Base-by-base conservation (phyloP, 1,284 basidiomycete genomes). In the Ceratobasidium sp. region DNA sequence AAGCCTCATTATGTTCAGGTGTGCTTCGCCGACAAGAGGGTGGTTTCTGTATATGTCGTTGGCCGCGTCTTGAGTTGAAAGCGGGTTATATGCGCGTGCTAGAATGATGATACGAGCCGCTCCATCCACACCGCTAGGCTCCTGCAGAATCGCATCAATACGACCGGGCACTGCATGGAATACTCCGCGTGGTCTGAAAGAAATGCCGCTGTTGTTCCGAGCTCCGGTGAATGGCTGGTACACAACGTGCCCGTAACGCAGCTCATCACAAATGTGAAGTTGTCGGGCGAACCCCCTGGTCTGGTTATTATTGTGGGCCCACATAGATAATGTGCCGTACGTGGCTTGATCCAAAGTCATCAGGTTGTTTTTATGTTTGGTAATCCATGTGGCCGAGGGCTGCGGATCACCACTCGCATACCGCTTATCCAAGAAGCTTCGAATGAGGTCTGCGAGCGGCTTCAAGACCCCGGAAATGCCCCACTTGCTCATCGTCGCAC, bases 201-300 rank as follows among this genome's bases (percentile, higher is more conserved):
- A 23, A n/a, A 62, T 62, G 20, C 6, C 33, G 59, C 59, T 62
- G 33, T 62, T 40, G 15, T 42, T 42, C 15, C 59, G 1, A 12
- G 59, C 38, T 9, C 40, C 59, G 10, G 33, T 38, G 40, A 62
- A 62, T 13, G 59, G 59, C 59, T 40, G 59, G 40, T 62, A 62
- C 17, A 62, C 33, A 12, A 62, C 59, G 28, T 62, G 33, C 10
- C 59, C 59, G 13, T 33, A 12, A 15, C 40, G 59, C 15, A 62
- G 33, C n/a, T 62, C 6, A 13, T 38, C 20, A 15, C 59, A 62
- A 3, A n/a, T 17, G 23, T 40, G 59, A 10, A 62, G 59, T 28
- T n/a, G 33, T 6, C 59, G 59, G 23, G 59, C 15, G 23, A 40
- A 40, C 3, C 7, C 7, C 20, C 59, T 28, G 23, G 40, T 40